Percentiles rank a stretch among this genome's conserved stretches.
Conservation (phyloP, 1,284 basidiomycete species). For the Calocybe gambosa region DNA sequence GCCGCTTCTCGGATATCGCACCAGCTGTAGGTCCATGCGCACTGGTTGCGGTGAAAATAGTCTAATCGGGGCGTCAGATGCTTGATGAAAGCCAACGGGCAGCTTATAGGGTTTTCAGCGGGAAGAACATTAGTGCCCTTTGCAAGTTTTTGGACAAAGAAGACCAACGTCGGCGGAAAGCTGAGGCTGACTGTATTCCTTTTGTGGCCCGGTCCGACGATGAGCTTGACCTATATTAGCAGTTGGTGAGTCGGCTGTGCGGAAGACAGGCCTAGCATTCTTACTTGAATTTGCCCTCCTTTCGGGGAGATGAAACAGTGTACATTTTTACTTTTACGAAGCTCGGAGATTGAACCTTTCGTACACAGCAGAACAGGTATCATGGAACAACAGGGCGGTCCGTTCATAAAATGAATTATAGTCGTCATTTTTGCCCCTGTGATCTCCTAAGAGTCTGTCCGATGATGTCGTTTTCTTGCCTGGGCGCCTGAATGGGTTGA, state of each 20-base stretch:
- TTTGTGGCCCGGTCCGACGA: slow-evolving; percentile 57
- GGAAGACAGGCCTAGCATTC: too few relatives aligned
- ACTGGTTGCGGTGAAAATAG: slow-evolving; percentile 11
- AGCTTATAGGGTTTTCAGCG: slow-evolving; percentile 81
- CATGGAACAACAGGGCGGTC: too few relatives aligned
- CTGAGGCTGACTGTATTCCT: slow-evolving; percentile 52
- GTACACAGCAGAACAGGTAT: too few relatives aligned
- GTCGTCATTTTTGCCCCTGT: neutral
- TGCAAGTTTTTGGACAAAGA: slow-evolving; percentile 64
- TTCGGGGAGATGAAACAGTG: neutral
- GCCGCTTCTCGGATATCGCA: slow-evolving; percentile 73
- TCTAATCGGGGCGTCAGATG: slow-evolving; percentile 28
- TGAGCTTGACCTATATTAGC: slow-evolving; percentile 49
- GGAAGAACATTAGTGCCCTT: slow-evolving; percentile 62
- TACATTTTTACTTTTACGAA: too few relatives aligned
- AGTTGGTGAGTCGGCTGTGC: neutral
- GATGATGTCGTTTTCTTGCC: neutral
- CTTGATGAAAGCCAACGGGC: slow-evolving; percentile 57
- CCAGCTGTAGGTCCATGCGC: slow-evolving; percentile 56
- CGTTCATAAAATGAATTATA: too few relatives aligned
- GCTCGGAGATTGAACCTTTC: too few relatives aligned
- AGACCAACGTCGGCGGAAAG: slow-evolving; percentile 44
- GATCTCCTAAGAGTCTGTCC: neutral
- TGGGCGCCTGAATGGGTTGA: neutral
- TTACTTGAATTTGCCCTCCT: neutral